Base-by-base conservation (phyloP, 345 rosid species). In the Brassica rapa region DNA sequence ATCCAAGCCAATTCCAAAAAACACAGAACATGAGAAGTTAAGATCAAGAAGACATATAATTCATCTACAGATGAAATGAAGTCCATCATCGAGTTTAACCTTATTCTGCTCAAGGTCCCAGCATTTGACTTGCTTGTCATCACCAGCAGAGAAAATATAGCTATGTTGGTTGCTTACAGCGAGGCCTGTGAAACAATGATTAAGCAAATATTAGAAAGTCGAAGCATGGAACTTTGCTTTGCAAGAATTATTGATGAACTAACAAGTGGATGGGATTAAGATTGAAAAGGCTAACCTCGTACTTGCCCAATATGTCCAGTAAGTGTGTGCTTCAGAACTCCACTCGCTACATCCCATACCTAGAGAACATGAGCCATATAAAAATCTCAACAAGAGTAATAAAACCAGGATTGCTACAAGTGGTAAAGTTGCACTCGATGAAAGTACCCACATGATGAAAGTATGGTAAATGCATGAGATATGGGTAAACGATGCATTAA, bases 81-180 rank as follows among this genome's bases (percentile, higher is more conserved):
- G 32, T 62, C 30, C 32, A 70, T 49, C 70, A 70, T 62, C 41
- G 29, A 60, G 30, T 75, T 61, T 76, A 75, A 92, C 98, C 98
- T 95, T 95, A 71, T 93, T 95, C 74, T 94, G 93, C 78, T 95
- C 98, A 82, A 95, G 97, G 72, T 95, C 99, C 97, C 97, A 95
- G 76, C 99, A 95, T 83, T 95, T 93, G 73, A 93, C 97, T 88
- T 89, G 97, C 71, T 95, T 95, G 81, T 95, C 99, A 80, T 95
- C 98, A 73, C 89, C 97, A 76, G 92, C 94, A 64, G 97, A 95
- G 80, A 92, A 93, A 97, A 93, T 88, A 80, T 91, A 95, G n/a
- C 98, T 91, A 74, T 89, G 93, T 81, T 72, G 86, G 66, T 37
- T 86, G 84, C 99, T 95, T 68, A 95, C 89, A 55, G 98, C 96